These are phyloP conservation scores for Cryphonectria radicalis DNA, from an alignment of 2,329 filamentous ascomycete genomes.

Conservation along the genomic window DNA sequence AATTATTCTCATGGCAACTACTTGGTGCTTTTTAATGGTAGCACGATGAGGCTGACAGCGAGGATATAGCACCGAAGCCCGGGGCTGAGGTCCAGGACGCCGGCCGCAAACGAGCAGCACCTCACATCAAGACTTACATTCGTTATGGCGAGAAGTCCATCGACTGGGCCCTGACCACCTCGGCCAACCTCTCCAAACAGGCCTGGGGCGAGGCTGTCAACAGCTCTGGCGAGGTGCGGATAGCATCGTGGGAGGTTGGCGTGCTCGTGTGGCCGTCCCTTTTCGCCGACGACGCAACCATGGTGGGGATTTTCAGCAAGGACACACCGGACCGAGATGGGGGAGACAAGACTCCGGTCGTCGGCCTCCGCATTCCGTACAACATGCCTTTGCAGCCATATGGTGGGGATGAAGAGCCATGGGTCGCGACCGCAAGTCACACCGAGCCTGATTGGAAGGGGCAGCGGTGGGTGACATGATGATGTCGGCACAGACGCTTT, in stretches of 20 bases:
- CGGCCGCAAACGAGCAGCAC: constrained; percentile 71
- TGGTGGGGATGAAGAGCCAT: constrained; percentile 66
- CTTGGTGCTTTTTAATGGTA: neutral
- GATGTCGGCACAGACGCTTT: neutral
- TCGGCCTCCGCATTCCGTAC: constrained; percentile 84
- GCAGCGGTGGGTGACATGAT: constrained; percentile 41
- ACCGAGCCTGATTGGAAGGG: constrained; percentile 65
- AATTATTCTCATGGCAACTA: neutral
- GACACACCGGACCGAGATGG: constrained; percentile 54
- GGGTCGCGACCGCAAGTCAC: constrained; percentile 71
- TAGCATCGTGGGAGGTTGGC: constrained; percentile 83
- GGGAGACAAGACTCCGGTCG: constrained; percentile 42
- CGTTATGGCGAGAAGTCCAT: constrained; percentile 63
- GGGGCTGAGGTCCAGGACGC: constrained; percentile 47
- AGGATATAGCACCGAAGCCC: constrained; percentile 15
- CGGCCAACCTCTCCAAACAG: constrained; percentile 89
- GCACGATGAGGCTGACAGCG: neutral
- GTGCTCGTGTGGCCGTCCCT: constrained; percentile 80
- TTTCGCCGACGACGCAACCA: constrained; percentile 53
- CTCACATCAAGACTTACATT: constrained; percentile 90
- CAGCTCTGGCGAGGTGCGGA: constrained; percentile 63
- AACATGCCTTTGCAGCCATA: constrained; percentile 75
- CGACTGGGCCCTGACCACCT: constrained; percentile 86
- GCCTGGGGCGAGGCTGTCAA: constrained; percentile 77
- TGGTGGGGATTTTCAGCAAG: constrained; percentile 70